A percentile compares a stretch with the other conserved stretches of the same genome.
phyloP scores from a whole-genome alignment of 2,329 filamentous ascomycete species.

The Geosmithia morbida region DNA sequence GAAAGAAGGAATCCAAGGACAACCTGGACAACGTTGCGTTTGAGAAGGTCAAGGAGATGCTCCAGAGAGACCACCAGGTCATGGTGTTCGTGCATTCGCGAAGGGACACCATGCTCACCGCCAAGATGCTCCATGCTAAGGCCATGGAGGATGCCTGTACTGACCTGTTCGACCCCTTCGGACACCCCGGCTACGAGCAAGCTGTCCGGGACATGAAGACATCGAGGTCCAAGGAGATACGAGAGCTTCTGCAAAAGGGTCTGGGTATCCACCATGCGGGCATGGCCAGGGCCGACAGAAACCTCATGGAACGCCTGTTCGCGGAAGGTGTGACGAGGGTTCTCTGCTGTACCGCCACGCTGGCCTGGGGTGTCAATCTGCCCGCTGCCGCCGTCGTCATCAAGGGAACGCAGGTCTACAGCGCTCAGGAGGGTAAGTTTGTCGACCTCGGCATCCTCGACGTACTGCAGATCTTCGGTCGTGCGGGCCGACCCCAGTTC shows the following conservation, averaged over 20 bases:
- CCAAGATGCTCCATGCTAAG: conserved; percentile 74
- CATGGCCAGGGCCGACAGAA: conserved; percentile 87
- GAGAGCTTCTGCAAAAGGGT: conserved; percentile 80
- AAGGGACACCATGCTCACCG: conserved; percentile 83
- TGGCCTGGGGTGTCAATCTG: conserved; percentile 98
- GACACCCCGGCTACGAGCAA: conserved; percentile 65
- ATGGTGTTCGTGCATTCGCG: conserved; percentile 99
- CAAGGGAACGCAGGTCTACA: conserved; percentile 96
- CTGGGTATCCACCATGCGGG: conserved; percentile 94
- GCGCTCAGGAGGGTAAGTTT: conserved; percentile 90
- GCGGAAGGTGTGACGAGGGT: conserved; percentile 88
- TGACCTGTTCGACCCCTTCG: conserved; percentile 70
- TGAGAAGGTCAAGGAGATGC: conserved; percentile 90
- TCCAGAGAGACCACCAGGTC: conserved; percentile 82
- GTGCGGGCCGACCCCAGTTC: conserved; percentile 93
- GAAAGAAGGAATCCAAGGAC: conserved; percentile 66
- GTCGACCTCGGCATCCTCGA: conserved; percentile 93
- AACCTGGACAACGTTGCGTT: conserved; percentile 81
- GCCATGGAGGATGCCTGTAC: conserved; percentile 66
- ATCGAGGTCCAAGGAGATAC: conserved; percentile 72
- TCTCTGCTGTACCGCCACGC: conserved; percentile 91
- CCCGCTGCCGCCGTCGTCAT: conserved; percentile 94
- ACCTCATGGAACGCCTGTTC: conserved; percentile 90
- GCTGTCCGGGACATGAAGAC: conserved; percentile 75
- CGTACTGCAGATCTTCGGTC: conserved; percentile 95